Percentiles rank a stretch among this genome's conserved stretches.
Evolutionary conservation across 2,329 filamentous ascomycete species (phyloP).

Genomic region (Huntiella savannae): DNA sequence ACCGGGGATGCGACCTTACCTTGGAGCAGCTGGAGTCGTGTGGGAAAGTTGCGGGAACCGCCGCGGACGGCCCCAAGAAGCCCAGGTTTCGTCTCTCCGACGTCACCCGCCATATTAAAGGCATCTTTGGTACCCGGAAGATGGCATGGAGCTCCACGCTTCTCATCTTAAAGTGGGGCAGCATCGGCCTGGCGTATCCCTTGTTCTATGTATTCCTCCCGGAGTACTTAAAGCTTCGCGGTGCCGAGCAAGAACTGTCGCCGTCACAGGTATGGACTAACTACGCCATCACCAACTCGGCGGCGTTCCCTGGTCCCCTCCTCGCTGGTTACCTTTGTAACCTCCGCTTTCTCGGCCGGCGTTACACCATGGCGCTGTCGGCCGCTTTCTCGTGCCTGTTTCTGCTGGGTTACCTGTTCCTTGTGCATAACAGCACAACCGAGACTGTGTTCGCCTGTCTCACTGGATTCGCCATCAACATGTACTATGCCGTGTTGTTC

Average conservation of each 20-base stretch:
- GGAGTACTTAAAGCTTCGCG: constrained; percentile 24
- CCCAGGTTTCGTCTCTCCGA: constrained; percentile 16
- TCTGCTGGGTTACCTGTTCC: constrained; percentile 55
- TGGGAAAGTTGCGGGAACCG: constrained; percentile 21
- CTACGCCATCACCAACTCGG: constrained; percentile 50
- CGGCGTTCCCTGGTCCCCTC: constrained; percentile 50
- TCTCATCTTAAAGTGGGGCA: constrained; percentile 50
- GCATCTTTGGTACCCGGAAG: constrained; percentile 42
- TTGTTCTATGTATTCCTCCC: constrained; percentile 59
- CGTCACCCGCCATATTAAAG: constrained; percentile 35
- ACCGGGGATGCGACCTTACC: constrained; percentile 19
- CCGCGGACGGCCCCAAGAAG: constrained; percentile 16
- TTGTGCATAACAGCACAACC: constrained; percentile 32
- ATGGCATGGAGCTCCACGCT: constrained; percentile 42
- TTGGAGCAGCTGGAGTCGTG: constrained; percentile 24
- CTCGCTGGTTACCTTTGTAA: constrained; percentile 50
- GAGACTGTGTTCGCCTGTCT: constrained; percentile 52
- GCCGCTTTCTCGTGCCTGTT: constrained; percentile 48
- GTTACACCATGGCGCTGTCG: constrained; percentile 47
- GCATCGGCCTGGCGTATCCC: constrained; percentile 55
- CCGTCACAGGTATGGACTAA: constrained; percentile 49
- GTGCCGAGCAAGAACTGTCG: constrained; percentile 33
- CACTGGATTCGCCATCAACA: constrained; percentile 48
- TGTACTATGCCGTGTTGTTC: constrained; percentile 53
- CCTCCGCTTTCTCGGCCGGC: constrained; percentile 35